phyloP scores from a whole-genome alignment of 371 early-diverging fungal genomes.

The Furculomyces boomerangus region DNA sequence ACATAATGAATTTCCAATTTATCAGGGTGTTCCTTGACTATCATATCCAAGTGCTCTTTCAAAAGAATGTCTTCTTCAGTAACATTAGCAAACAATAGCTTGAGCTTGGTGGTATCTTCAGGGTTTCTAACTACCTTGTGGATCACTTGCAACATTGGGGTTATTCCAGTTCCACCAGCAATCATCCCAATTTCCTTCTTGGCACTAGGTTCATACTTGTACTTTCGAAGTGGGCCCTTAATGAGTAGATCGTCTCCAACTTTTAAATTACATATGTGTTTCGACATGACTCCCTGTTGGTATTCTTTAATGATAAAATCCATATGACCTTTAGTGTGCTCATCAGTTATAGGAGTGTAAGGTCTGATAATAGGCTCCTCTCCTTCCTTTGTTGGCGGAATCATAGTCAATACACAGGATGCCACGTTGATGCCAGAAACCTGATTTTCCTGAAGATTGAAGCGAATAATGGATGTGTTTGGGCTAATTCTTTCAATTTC shows the following conservation, averaged over 20 bases:
- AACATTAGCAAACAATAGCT: slow-evolving; percentile 73
- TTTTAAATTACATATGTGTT: slow-evolving; percentile 53
- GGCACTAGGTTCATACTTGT: slow-evolving; percentile 50
- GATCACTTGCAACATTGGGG: slow-evolving; percentile 76
- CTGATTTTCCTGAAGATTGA: slow-evolving; percentile 48
- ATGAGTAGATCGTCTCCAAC: slow-evolving; percentile 66
- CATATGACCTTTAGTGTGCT: slow-evolving; percentile 53
- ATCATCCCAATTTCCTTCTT: slow-evolving; percentile 65
- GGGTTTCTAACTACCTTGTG: slow-evolving; percentile 48
- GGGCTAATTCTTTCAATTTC: slow-evolving; percentile 40
- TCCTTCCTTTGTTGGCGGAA: slow-evolving; percentile 21
- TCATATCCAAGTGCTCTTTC: slow-evolving; percentile 52
- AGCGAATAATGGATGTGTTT: slow-evolving; percentile 62
- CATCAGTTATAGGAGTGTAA: slow-evolving; percentile 73
- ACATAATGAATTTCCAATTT: slow-evolving; percentile 62
- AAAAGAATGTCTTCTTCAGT: slow-evolving; percentile 75
- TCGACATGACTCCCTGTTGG: slow-evolving; percentile 39
- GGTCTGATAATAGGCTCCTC: slow-evolving; percentile 51
- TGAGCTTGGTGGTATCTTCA: slow-evolving; percentile 62
- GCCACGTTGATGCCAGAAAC: slow-evolving; percentile 53
- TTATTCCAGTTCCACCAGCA: slow-evolving; percentile 87
- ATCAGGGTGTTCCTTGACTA: slow-evolving; percentile 48
- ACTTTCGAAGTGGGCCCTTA: slow-evolving; percentile 86
- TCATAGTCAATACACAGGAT: slow-evolving; percentile 61
- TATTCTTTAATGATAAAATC: slow-evolving; percentile 79